phyloP scores from a whole-genome alignment of 768 basidiomycete species.

The Termitomyces sp. region DNA sequence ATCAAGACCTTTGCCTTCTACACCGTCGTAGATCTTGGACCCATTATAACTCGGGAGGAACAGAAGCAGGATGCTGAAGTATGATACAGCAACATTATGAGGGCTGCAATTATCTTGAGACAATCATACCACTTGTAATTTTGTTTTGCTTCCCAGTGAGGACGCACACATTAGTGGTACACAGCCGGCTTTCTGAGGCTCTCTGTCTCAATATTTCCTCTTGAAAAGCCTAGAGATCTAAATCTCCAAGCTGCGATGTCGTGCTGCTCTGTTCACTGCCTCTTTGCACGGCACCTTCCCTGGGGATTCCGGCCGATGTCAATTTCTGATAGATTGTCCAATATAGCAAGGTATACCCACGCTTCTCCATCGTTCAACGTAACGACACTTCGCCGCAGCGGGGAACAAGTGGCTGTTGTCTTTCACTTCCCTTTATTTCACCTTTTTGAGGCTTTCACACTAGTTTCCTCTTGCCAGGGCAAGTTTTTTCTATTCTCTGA shows the following conservation, averaged over 20 bases:
- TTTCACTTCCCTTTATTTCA: constrained; percentile 9
- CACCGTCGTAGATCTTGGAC: constrained; percentile 76
- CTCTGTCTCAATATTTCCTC: neutral
- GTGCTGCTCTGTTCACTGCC: neutral
- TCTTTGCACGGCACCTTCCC: neutral
- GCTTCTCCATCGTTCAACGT: constrained; percentile 11
- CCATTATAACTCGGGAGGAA: constrained; percentile 62
- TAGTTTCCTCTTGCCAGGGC: constrained; percentile 37
- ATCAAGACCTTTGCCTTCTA: constrained; percentile 91
- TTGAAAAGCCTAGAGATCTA: neutral
- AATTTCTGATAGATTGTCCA: neutral
- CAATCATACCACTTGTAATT: neutral
- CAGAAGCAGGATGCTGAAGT: neutral
- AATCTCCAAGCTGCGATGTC: too few relatives aligned
- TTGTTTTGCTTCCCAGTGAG: neutral
- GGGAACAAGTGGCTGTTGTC: constrained; percentile 5
- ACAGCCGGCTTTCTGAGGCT: neutral
- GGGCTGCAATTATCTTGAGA: neutral
- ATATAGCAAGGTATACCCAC: constrained; percentile 10
- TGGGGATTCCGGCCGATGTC: neutral
- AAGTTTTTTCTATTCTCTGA: constrained; percentile 24
- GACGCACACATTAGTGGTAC: too few relatives aligned
- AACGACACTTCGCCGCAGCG: constrained; percentile 8
- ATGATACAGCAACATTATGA: neutral
- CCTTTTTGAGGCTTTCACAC: constrained; percentile 5